Conservation (phyloP, 169 alveolate genomes). For the Plasmodium berghei region DNA sequence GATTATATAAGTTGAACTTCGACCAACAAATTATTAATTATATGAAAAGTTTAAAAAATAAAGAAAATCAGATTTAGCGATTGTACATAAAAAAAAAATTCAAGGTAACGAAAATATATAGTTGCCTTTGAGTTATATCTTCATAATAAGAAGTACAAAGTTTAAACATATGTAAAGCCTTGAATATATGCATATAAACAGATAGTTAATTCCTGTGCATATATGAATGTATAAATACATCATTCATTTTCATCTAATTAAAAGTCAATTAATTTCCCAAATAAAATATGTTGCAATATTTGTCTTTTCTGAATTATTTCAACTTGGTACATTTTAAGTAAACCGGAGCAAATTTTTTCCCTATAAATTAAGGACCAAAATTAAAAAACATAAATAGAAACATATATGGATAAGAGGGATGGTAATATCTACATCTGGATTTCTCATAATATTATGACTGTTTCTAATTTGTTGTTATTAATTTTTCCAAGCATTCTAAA, state of each 20-base stretch:
- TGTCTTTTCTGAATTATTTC: slow-evolving; percentile 93
- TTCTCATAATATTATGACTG: neutral
- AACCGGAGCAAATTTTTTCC: slow-evolving; percentile 91
- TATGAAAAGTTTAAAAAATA: no score
- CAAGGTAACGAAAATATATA: no score
- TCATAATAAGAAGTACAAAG: no score
- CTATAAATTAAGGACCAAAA: slow-evolving; percentile 6
- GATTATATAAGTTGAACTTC: no score
- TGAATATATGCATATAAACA: no score
- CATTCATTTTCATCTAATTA: neutral
- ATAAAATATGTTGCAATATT: slow-evolving; percentile 92
- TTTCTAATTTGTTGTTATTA: neutral
- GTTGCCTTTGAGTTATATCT: no score
- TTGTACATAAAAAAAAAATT: no score
- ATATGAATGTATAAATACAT: neutral
- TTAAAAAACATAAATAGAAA: slow-evolving; percentile 78
- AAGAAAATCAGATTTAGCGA: no score
- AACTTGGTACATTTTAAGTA: slow-evolving; percentile 93
- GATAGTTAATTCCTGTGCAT: neutral
- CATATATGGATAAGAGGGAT: neutral
- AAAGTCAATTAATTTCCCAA: slow-evolving; percentile 89
- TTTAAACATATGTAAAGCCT: no score
- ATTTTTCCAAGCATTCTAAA: neutral
- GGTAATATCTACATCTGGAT: neutral
- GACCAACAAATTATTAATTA: no score